Conservation (phyloP, 768 basidiomycete species). For the Rossbeevera mucosa region DNA sequence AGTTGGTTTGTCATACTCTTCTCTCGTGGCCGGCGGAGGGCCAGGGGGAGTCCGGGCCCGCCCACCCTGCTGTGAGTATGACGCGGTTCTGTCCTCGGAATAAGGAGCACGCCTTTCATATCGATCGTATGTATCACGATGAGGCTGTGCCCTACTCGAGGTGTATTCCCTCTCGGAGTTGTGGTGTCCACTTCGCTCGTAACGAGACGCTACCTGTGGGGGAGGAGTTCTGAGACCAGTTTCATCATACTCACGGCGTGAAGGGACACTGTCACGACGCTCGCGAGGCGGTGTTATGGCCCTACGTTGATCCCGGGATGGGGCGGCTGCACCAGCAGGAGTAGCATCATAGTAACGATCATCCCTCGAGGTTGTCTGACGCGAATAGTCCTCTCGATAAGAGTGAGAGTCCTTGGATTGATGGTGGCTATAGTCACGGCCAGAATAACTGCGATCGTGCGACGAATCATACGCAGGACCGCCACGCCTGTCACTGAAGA, state of each 20-base stretch:
- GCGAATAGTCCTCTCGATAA: slow-evolving; percentile 55
- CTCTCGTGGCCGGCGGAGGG: slow-evolving; percentile 49
- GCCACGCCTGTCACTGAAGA: slow-evolving; percentile 29
- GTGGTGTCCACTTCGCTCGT: slow-evolving; percentile 41
- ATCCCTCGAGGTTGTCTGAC: slow-evolving; percentile 44
- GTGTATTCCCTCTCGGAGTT: slow-evolving; percentile 40
- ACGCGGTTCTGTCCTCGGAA: slow-evolving; percentile 39
- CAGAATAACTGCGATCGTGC: slow-evolving; percentile 52
- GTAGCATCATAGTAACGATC: slow-evolving; percentile 54
- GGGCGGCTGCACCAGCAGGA: slow-evolving; percentile 32
- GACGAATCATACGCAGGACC: slow-evolving; percentile 46
- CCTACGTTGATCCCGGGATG: slow-evolving; percentile 55
- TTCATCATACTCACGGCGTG: slow-evolving; percentile 66
- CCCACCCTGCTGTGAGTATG: slow-evolving; percentile 44
- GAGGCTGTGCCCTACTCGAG: slow-evolving; percentile 39
- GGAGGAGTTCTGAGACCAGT: slow-evolving; percentile 53
- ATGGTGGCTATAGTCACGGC: slow-evolving; percentile 48
- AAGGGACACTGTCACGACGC: slow-evolving; percentile 56
- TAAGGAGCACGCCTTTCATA: slow-evolving; percentile 47
- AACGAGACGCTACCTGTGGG: slow-evolving; percentile 47
- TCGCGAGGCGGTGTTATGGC: slow-evolving; percentile 62
- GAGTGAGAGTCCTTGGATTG: slow-evolving; percentile 36
- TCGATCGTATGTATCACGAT: slow-evolving; percentile 56
- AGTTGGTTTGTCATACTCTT: slow-evolving; percentile 60
- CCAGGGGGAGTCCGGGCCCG: slow-evolving; percentile 53